A percentile compares a stretch with the other conserved stretches of the same genome.
Conservation (phyloP, 139 green algal genomes). For the Chlorella sorokiniana region DNA sequence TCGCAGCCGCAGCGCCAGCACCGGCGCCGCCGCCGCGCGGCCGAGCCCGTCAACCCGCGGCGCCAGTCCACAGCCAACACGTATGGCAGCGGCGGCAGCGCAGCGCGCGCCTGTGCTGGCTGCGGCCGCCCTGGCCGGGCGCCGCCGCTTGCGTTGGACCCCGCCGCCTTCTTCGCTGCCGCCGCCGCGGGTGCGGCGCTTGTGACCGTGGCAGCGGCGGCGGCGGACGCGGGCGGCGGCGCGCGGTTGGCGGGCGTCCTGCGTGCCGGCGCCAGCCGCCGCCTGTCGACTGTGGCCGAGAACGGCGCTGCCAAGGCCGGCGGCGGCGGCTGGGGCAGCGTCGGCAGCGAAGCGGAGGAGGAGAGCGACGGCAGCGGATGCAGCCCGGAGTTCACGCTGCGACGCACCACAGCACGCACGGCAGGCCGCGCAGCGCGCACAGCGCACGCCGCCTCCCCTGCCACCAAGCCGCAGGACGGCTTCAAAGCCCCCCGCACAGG, state of each 20-base stretch:
- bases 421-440: neutral
- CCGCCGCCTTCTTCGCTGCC: slow-evolving; percentile 1
- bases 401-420: slow-evolving; percentile 15
- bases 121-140: neutral
- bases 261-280: neutral
- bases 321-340: neutral
- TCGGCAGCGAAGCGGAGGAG: neutral
- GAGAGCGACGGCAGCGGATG: slow-evolving; percentile 5
- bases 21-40: neutral
- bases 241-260: neutral
- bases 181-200: neutral
- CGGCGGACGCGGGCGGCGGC: neutral
- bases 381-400: slow-evolving; percentile 20
- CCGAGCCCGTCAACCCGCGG: neutral
- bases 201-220: neutral
- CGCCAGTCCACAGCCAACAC: slow-evolving; percentile 34
- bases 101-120: neutral
- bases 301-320: neutral
- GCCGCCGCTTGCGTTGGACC: too few relatives aligned
- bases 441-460: neutral
- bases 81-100: neutral
- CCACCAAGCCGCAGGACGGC: neutral
- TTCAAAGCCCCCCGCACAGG: neutral
- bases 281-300: slow-evolving; percentile 17
- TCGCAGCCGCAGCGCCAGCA: slow-evolving; percentile 10